Evolutionary conservation across 2,329 filamentous ascomycete species (phyloP).

Genomic region (Ophiognomonia clavigignenti-juglandacearum): DNA sequence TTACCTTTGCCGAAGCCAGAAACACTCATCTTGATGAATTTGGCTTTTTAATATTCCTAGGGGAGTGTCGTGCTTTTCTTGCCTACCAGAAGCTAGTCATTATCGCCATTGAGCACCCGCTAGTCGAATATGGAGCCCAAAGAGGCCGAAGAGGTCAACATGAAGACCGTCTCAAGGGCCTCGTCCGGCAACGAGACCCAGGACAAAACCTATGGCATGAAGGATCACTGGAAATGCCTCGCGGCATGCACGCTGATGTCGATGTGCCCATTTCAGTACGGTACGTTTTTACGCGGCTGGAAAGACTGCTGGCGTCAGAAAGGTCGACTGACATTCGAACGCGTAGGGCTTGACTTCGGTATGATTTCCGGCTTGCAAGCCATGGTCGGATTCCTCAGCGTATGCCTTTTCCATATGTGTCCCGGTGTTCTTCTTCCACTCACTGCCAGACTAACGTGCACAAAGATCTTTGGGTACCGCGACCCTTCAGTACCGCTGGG

Average conservation of each 20-base stretch:
- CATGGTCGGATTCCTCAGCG: slow-evolving; percentile 44
- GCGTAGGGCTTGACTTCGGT: slow-evolving; percentile 34
- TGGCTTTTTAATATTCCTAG: too few relatives aligned
- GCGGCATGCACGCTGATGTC: slow-evolving; percentile 41
- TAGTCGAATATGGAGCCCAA: slow-evolving; percentile 1
- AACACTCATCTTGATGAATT: too few relatives aligned
- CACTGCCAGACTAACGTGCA: neutral
- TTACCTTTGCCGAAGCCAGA: too few relatives aligned
- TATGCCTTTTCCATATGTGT: slow-evolving; percentile 15
- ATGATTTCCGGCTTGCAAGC: slow-evolving; percentile 46
- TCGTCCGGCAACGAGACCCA: neutral
- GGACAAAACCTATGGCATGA: slow-evolving; percentile 12
- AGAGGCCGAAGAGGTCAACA: neutral
- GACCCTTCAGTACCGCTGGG: slow-evolving; percentile 31
- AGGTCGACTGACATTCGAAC: neutral
- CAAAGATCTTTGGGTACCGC: slow-evolving; percentile 32
- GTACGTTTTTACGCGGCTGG: slow-evolving; percentile 22
- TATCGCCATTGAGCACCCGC: neutral
- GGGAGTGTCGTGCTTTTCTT: too few relatives aligned
- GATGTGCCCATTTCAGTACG: slow-evolving; percentile 48
- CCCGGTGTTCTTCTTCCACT: too few relatives aligned
- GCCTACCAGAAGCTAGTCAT: neutral
- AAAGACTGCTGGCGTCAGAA: rapidly evolving
- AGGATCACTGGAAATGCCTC: slow-evolving; percentile 27
- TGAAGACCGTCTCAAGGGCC: neutral